A percentile compares a stretch with the other conserved stretches of the same genome.
These are phyloP conservation scores for Austroboletus niveus DNA, from an alignment of 1,284 basidiomycete species.

Conservation along the genomic window DNA sequence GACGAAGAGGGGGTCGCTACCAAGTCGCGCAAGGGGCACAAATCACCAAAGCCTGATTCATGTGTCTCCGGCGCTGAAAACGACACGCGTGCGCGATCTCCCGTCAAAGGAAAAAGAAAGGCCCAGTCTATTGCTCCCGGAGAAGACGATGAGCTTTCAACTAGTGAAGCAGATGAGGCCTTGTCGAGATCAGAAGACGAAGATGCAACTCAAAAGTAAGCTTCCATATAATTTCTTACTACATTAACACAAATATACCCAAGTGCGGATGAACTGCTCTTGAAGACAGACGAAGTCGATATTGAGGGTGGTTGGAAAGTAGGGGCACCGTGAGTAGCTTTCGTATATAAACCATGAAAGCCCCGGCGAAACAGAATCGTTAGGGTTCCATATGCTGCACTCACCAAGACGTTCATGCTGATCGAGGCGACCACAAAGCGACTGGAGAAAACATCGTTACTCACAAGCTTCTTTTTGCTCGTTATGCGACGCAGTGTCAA, in stretches of 20 bases:
- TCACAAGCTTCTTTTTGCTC: slow-evolving; percentile 86
- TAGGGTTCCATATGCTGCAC: slow-evolving; percentile 92
- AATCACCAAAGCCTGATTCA: neutral
- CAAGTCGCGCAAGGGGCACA: slow-evolving; percentile 4
- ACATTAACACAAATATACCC: slow-evolving; percentile 2
- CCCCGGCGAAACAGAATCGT: slow-evolving; percentile 4
- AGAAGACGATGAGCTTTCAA: slow-evolving; percentile 40
- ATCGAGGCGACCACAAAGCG: slow-evolving; percentile 98
- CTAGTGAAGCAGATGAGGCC: slow-evolving; percentile 46
- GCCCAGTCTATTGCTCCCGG: slow-evolving; percentile 24
- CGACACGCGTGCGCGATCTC: slow-evolving; percentile 7
- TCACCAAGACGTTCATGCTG: slow-evolving; percentile 84
- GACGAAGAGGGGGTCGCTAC: slow-evolving; percentile 53
- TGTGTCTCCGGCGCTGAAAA: slow-evolving; percentile 13
- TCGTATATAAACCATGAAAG: neutral
- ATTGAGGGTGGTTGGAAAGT: slow-evolving; percentile 84
- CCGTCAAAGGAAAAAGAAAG: slow-evolving; percentile 23
- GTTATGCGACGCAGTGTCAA: slow-evolving; percentile 84
- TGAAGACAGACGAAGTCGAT: slow-evolving; percentile 69
- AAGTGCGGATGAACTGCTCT: slow-evolving; percentile 72
- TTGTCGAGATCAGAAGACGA: slow-evolving; percentile 32
- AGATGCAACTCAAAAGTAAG: slow-evolving; percentile 62
- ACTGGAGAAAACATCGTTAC: slow-evolving; percentile 86
- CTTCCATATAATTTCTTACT: neutral
- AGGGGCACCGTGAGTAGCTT: slow-evolving; percentile 71